Evolutionary conservation across 2,329 filamentous ascomycete species (phyloP).

Genomic region (Fusarium pininemorale): DNA sequence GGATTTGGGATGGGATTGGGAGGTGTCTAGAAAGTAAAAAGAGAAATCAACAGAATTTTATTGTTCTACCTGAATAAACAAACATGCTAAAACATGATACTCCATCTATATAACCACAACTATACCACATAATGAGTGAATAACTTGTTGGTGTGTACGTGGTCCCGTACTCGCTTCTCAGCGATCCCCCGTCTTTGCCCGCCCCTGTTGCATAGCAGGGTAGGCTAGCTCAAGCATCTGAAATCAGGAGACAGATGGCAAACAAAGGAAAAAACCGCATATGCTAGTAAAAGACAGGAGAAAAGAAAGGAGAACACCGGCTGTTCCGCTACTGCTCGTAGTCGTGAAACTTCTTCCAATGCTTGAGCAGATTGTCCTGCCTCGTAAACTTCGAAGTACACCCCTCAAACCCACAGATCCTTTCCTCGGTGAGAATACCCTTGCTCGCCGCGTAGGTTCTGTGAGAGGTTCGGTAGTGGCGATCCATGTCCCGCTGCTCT

Average conservation of each 20-base stretch:
- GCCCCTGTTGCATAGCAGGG: background rate
- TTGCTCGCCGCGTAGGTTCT: slow-evolving; percentile 9
- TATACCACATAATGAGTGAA: background rate
- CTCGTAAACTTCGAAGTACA: slow-evolving; percentile 28
- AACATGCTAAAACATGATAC: slow-evolving; percentile 21
- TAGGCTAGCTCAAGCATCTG: slow-evolving; percentile 8
- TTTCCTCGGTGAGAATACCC: background rate
- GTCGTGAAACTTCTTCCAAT: slow-evolving; percentile 25
- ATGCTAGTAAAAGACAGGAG: background rate
- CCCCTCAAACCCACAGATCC: background rate
- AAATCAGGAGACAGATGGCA: slow-evolving; percentile 15
- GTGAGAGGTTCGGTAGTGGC: slow-evolving; percentile 37
- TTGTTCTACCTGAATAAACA: slow-evolving; percentile 11
- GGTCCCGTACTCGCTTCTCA: slow-evolving; percentile 7
- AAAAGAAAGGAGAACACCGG: background rate
- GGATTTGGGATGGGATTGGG: background rate
- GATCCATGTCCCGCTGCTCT: slow-evolving; percentile 39
- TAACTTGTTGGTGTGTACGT: background rate
- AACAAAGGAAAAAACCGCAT: background rate
- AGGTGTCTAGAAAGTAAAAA: background rate
- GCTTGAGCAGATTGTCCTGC: slow-evolving; percentile 31
- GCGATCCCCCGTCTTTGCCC: background rate
- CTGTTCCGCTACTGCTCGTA: background rate
- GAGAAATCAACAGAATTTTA: slow-evolving; percentile 25
- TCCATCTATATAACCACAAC: background rate